These are phyloP conservation scores for Esteya vermicola DNA, from an alignment of 2,329 filamentous ascomycete genomes.

Conservation along the genomic window DNA sequence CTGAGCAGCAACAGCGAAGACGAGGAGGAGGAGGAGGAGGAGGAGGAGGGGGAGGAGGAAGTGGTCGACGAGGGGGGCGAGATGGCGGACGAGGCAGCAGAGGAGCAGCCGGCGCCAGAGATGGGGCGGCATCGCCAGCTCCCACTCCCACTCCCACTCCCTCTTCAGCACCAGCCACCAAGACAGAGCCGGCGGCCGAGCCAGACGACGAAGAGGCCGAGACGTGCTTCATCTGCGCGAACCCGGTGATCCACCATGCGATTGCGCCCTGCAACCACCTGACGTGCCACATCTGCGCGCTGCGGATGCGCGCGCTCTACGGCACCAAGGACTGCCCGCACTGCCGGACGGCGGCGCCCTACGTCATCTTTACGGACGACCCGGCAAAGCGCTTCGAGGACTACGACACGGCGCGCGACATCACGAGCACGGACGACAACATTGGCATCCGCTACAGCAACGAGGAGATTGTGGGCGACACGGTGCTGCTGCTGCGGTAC, in stretches of 20 bases:
- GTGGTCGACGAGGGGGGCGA: constrained; percentile 22
- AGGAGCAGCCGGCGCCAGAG: constrained; percentile 5
- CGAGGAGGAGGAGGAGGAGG: constrained; percentile 11
- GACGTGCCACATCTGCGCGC: constrained; percentile 89
- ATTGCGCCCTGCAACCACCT: constrained; percentile 91
- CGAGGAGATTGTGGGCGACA: constrained; percentile 81
- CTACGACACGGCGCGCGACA: constrained; percentile 58
- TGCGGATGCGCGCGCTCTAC: constrained; percentile 84
- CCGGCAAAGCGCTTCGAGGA: constrained; percentile 70
- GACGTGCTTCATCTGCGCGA: constrained; percentile 96
- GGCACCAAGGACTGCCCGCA: constrained; percentile 96
- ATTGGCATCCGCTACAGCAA: constrained; percentile 87
- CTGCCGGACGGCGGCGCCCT: constrained; percentile 66
- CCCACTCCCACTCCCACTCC: background rate
- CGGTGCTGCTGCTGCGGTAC: constrained; percentile 73
- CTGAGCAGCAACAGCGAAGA: constrained; percentile 15
- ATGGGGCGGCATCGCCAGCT: constrained; percentile 1
- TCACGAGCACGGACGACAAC: constrained; percentile 66
- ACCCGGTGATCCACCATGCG: constrained; percentile 71
- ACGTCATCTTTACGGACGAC: constrained; percentile 87
- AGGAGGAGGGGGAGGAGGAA: constrained; percentile 27
- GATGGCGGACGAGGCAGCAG: constrained; percentile 6
- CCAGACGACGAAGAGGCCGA: constrained; percentile 42
- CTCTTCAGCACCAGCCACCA: background rate
- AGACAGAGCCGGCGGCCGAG: background rate